Percentiles rank a stretch among this genome's conserved stretches.
Evolutionary conservation across 2,329 filamentous ascomycete genomes (phyloP).

Genomic region (Trichophaea hybrida): DNA sequence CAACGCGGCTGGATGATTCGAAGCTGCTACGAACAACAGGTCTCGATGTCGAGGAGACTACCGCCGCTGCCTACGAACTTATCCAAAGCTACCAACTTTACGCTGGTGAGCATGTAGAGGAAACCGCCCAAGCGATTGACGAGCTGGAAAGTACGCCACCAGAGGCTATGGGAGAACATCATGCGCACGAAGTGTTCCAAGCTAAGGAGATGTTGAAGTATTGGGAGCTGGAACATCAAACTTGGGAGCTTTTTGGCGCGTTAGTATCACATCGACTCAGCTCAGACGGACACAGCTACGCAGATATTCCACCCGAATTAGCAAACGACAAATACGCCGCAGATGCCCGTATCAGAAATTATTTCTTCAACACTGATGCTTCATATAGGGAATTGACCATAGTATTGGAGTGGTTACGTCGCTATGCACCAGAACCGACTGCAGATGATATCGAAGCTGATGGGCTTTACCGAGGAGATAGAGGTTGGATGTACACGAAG

Average conservation of each 20-base stretch:
- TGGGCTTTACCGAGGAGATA: slow-evolving; percentile 64
- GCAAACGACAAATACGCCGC: slow-evolving; percentile 18
- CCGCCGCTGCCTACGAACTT: slow-evolving; percentile 12
- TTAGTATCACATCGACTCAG: slow-evolving; percentile 46
- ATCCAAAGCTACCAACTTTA: slow-evolving; percentile 8
- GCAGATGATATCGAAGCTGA: slow-evolving; percentile 64
- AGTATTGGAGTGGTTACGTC: slow-evolving; percentile 75
- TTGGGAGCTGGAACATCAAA: slow-evolving; percentile 72
- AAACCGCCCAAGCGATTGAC: neutral
- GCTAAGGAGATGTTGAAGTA: slow-evolving; percentile 29
- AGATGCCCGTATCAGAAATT: slow-evolving; percentile 43
- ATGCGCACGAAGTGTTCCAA: slow-evolving; percentile 20
- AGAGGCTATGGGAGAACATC: slow-evolving; percentile 26
- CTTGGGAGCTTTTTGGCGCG: slow-evolving; percentile 72
- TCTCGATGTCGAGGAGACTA: neutral
- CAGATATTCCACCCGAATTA: slow-evolving; percentile 30
- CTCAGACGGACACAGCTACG: slow-evolving; percentile 31
- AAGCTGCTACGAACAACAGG: slow-evolving; percentile 12
- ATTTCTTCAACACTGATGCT: slow-evolving; percentile 60
- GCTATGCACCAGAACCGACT: slow-evolving; percentile 51
- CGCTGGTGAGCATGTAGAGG: neutral
- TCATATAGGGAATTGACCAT: slow-evolving; percentile 63
- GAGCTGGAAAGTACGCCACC: slow-evolving; percentile 1
- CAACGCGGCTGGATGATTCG: slow-evolving; percentile 16
- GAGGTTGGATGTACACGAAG: slow-evolving; percentile 86